phyloP scores from a whole-genome alignment of 768 basidiomycete genomes.

The Boletus subcaerulescens region DNA sequence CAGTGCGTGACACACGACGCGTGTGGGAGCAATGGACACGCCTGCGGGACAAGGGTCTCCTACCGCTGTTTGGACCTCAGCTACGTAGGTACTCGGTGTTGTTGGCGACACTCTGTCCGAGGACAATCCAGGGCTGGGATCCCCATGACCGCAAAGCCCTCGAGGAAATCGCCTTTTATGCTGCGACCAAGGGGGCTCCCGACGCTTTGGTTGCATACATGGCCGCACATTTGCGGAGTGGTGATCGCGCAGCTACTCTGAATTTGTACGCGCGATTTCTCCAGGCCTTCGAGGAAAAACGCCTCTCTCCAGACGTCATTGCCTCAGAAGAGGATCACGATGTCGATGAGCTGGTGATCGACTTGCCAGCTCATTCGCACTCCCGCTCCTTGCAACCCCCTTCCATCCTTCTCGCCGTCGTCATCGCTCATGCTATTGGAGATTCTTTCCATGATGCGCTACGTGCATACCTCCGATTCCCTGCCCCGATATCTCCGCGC shows the following conservation, averaged over 20 bases:
- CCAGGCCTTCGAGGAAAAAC: slow-evolving; percentile 18
- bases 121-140: slow-evolving; percentile 21
- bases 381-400: slow-evolving; percentile 17
- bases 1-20: slow-evolving; percentile 31
- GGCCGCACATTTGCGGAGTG: slow-evolving; percentile 40
- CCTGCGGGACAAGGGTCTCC: slow-evolving; percentile 42
- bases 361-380: slow-evolving; percentile 17
- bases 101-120: slow-evolving; percentile 31
- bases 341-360: slow-evolving; percentile 25
- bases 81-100: slow-evolving; percentile 39
- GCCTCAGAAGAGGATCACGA: slow-evolving; percentile 16
- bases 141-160: slow-evolving; percentile 30
- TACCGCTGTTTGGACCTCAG: slow-evolving; percentile 46
- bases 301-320: slow-evolving; percentile 13
- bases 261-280: slow-evolving; percentile 43
- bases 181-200: slow-evolving; percentile 43
- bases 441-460: slow-evolving; percentile 60
- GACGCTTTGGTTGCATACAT: slow-evolving; percentile 52
- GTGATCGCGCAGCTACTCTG: slow-evolving; percentile 42
- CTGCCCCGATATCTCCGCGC: slow-evolving; percentile 34
- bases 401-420: slow-evolving; percentile 48
- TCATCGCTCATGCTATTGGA: slow-evolving; percentile 60
- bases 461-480: slow-evolving; percentile 37
- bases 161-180: slow-evolving; percentile 48
- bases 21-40: slow-evolving; percentile 39